phyloP scores from a whole-genome alignment of 768 basidiomycete species.

The Thelephora ganbajun region DNA sequence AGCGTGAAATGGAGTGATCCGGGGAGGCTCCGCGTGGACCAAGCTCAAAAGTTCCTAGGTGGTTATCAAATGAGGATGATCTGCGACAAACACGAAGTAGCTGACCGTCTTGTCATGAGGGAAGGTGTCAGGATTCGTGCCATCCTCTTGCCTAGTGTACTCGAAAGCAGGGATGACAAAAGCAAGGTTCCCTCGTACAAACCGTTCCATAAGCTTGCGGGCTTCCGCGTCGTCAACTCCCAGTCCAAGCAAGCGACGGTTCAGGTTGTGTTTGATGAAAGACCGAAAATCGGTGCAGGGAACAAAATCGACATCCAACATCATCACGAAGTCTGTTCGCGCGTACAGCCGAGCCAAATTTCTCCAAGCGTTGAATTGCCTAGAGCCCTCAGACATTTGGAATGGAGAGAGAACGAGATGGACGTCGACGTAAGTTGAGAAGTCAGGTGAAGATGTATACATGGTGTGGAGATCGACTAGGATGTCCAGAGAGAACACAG shows the following conservation, averaged over 20 bases:
- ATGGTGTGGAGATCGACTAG: conserved; percentile 52
- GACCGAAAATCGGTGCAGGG: conserved; percentile 70
- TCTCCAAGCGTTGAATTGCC: conserved; percentile 85
- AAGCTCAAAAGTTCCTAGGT: conserved; percentile 41
- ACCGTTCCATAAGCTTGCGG: conserved; percentile 23
- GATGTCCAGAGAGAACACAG: conserved; percentile 30
- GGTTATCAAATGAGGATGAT: background rate
- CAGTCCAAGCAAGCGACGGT: conserved; percentile 13
- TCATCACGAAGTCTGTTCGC: conserved; percentile 74
- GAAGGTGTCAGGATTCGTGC: conserved; percentile 41
- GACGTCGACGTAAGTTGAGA: conserved; percentile 64
- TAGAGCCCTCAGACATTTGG: conserved; percentile 24
- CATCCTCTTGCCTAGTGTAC: conserved; percentile 52
- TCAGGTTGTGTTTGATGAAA: conserved; percentile 26
- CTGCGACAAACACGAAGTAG: background rate
- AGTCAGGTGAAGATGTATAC: conserved; percentile 50
- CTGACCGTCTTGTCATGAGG: conserved; percentile 55
- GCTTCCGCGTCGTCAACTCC: background rate
- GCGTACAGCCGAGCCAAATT: conserved; percentile 78
- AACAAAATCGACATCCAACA: conserved; percentile 85
- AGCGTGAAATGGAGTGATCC: conserved; percentile 66
- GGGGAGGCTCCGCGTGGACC: conserved; percentile 28
- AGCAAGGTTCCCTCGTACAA: conserved; percentile 49
- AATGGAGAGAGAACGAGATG: conserved; percentile 76
- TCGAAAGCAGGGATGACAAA: conserved; percentile 83